phyloP scores from a whole-genome alignment of 2,329 filamentous ascomycete genomes.

The Botrytis porri region DNA sequence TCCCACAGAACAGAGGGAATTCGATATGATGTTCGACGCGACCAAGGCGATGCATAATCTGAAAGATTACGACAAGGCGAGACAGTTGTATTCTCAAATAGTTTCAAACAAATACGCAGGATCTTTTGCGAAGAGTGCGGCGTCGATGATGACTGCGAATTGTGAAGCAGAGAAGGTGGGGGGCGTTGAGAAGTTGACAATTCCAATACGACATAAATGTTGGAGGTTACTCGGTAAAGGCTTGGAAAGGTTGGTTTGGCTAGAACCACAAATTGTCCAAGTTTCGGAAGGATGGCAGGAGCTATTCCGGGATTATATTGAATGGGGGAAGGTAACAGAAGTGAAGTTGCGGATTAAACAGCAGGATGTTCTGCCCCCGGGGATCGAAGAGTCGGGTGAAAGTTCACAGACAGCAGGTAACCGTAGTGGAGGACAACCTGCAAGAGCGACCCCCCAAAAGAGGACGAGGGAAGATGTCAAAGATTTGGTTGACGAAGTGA shows the following conservation, averaged over 20 bases:
- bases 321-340: not conserved
- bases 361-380: not conserved
- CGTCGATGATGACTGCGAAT: not conserved
- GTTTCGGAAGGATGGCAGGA: not conserved
- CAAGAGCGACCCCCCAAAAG: not conserved
- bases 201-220: not conserved
- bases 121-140: constrained; percentile 5
- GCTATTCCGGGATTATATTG: not conserved
- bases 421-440: not conserved
- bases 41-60: not conserved
- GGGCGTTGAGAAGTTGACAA: not conserved
- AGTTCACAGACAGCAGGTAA: not conserved
- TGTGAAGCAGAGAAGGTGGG: not conserved
- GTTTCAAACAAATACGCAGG: not conserved
- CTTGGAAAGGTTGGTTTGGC: not conserved
- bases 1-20: not conserved
- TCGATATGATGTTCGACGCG: not conserved
- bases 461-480: not conserved
- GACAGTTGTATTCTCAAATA: not conserved
- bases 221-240: not conserved
- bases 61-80: not conserved
- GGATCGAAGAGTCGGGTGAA: too few species aligned
- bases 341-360: not conserved
- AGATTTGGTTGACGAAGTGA: not conserved
- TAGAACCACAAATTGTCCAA: not conserved